These are phyloP conservation scores for Pythium pectinolyticum DNA, from an alignment of 352 stramenopile genomes.

Conservation along the genomic window DNA sequence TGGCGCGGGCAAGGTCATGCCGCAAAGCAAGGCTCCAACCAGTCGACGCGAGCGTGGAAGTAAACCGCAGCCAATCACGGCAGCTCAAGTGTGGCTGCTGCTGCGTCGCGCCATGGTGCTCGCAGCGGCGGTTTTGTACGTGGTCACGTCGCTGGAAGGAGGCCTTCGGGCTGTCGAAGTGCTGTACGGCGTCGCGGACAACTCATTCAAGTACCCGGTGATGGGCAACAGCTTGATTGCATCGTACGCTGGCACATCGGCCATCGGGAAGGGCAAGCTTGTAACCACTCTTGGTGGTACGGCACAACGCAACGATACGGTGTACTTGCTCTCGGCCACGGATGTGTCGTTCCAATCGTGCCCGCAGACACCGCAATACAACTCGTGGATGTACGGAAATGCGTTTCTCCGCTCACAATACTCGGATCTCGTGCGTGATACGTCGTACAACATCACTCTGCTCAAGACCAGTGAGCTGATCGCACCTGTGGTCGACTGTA, in stretches of 20 bases:
- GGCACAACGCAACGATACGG: constrained; percentile 26
- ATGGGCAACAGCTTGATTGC: constrained; percentile 7
- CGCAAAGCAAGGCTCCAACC: constrained; percentile 1
- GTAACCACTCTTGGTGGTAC: constrained; percentile 17
- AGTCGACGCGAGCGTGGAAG: neutral
- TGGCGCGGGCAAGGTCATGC: constrained; percentile 12
- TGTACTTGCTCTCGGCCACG: constrained; percentile 22
- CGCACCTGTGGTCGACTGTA: constrained; percentile 41
- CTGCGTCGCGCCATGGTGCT: constrained; percentile 13
- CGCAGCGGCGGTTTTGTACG: constrained; percentile 11
- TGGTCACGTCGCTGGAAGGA: constrained; percentile 4
- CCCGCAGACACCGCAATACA: constrained; percentile 20
- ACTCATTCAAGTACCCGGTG: constrained; percentile 16
- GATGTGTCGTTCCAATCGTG: constrained; percentile 22
- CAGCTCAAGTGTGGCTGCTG: constrained; percentile 13
- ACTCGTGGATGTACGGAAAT: constrained; percentile 32
- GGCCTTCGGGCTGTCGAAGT: constrained; percentile 5
- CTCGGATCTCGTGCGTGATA: constrained; percentile 7
- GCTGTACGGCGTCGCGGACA: constrained; percentile 10
- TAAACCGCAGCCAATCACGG: neutral
- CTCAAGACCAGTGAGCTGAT: constrained; percentile 11
- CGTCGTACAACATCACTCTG: constrained; percentile 23
- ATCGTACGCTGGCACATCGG: neutral
- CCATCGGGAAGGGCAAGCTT: constrained; percentile 5
- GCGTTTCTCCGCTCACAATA: constrained; percentile 14